Percentiles rank a stretch among this genome's conserved stretches.
Evolutionary conservation across 2,329 filamentous ascomycete genomes (phyloP).

Genomic region (Nigrospora sphaerica): DNA sequence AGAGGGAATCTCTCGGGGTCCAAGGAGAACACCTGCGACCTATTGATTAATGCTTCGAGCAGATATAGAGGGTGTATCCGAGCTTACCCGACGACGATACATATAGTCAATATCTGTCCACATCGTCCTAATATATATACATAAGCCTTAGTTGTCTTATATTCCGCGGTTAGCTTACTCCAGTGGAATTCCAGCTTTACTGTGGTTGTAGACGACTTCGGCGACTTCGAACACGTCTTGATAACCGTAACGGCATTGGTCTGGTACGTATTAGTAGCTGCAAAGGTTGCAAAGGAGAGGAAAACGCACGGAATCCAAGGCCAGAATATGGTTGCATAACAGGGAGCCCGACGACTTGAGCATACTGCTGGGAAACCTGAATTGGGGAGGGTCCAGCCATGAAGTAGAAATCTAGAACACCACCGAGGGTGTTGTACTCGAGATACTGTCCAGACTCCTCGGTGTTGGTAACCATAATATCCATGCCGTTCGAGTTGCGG

Average conservation of each 20-base stretch:
- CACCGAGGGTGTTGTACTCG: conserved; percentile 73
- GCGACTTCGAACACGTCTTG: conserved; percentile 58
- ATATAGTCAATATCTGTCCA: conserved; percentile 62
- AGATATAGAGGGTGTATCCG: no score
- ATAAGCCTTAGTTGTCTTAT: no score
- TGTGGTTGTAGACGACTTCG: conserved; percentile 64
- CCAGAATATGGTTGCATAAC: conserved; percentile 60
- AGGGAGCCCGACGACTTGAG: conserved; percentile 47
- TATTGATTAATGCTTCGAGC: no score
- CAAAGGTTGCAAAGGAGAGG: conserved; percentile 70
- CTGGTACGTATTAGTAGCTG: conserved; percentile 32
- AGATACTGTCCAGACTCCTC: conserved; percentile 56
- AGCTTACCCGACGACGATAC: conserved; percentile 38
- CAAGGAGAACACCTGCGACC: conserved; percentile 47
- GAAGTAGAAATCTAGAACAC: conserved; percentile 68
- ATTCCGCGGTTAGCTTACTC: no score
- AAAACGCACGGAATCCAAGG: conserved; percentile 40
- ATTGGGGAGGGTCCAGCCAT: conserved; percentile 51
- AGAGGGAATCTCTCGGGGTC: conserved; percentile 59
- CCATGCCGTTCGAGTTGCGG: conserved; percentile 69
- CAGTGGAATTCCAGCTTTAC: conserved; percentile 55
- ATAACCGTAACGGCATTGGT: conserved; percentile 60
- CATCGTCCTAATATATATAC: conserved; percentile 51
- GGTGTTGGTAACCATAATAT: conserved; percentile 64
- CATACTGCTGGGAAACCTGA: conserved; percentile 53